Evolutionary conservation across 1,284 basidiomycete species (phyloP).

Genomic region (Apiotrichum veenhuisii): DNA sequence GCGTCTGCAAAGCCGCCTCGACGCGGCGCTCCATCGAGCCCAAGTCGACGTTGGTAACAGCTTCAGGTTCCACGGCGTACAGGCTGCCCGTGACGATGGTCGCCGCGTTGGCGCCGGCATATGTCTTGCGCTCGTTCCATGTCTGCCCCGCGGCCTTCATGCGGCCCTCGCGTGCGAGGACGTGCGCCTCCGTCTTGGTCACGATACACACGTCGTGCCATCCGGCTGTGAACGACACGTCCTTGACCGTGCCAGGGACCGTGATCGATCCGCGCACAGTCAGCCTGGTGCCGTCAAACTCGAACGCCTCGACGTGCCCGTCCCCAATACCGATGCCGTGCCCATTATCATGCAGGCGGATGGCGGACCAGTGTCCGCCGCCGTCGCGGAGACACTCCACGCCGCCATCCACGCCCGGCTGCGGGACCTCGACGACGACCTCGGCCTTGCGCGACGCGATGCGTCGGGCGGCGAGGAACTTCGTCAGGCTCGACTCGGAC

Average conservation of each 20-base stretch:
- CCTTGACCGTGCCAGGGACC: background rate
- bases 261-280: conserved; percentile 23
- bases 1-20: background rate
- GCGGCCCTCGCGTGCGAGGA: background rate
- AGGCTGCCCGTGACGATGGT: conserved; percentile 4
- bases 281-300: conserved; percentile 30
- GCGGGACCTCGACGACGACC: background rate
- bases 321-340: conserved; percentile 31
- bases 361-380: conserved; percentile 32
- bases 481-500: conserved; percentile 30
- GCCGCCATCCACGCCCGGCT: conserved; percentile 32
- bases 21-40: conserved; percentile 5
- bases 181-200: conserved; percentile 13
- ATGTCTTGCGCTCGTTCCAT: conserved; percentile 5
- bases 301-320: conserved; percentile 29
- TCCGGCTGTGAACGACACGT: conserved; percentile 19
- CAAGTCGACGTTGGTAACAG: conserved; percentile 8
- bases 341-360: conserved; percentile 26
- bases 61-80: background rate
- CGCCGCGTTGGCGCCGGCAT: conserved; percentile 7
- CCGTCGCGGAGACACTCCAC: conserved; percentile 39
- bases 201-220: conserved; percentile 22
- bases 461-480: conserved; percentile 30
- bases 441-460: background rate
- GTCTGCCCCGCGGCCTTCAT: background rate